phyloP scores from a whole-genome alignment of 192 early-diverging fungal species.

The Coemansia sp. region DNA sequence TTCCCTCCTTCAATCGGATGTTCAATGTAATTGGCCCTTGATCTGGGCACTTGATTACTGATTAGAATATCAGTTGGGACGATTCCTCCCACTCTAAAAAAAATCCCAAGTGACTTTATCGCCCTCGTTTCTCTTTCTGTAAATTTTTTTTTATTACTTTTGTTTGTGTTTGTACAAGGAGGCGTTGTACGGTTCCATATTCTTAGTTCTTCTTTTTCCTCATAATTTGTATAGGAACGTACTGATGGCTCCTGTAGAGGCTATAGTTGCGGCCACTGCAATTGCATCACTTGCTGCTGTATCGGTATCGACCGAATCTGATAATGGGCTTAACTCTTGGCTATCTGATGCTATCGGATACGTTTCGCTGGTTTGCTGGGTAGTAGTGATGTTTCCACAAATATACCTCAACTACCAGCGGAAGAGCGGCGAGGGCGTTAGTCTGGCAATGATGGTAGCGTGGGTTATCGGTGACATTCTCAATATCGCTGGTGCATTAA shows the following conservation, averaged over 20 bases:
- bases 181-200: neutral
- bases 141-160: neutral
- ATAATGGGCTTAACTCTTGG: slow-evolving; percentile 13
- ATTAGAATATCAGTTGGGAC: too few relatives aligned
- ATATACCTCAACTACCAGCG: slow-evolving; percentile 74
- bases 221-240: neutral
- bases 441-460: slow-evolving; percentile 66
- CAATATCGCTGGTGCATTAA: slow-evolving; percentile 68
- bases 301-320: neutral
- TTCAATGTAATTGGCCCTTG: neutral
- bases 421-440: slow-evolving; percentile 75
- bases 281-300: neutral
- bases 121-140: neutral
- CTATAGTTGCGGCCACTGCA: neutral
- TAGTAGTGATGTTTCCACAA: slow-evolving; percentile 82
- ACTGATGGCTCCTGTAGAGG: neutral
- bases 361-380: slow-evolving; percentile 72
- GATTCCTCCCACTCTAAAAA: too few relatives aligned
- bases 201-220: neutral
- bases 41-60: neutral
- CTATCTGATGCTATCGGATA: slow-evolving; percentile 56
- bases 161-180: neutral
- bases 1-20: neutral
- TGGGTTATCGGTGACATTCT: slow-evolving; percentile 81
- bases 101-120: too few relatives aligned